phyloP scores from a whole-genome alignment of 2,329 filamentous ascomycete genomes.

The Botrytis sinoallii region DNA sequence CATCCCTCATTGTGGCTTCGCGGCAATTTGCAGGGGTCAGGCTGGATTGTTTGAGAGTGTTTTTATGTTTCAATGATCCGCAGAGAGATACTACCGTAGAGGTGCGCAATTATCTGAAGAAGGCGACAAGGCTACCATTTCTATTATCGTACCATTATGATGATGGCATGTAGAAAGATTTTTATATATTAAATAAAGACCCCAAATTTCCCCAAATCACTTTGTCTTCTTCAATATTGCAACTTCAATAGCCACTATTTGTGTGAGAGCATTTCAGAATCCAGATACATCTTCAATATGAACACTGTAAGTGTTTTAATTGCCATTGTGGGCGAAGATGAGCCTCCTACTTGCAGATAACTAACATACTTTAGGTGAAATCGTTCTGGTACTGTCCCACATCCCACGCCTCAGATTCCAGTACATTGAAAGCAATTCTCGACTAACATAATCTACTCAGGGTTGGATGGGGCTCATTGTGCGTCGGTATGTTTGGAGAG shows the following conservation, averaged over 20 bases:
- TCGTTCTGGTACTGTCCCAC: constrained; percentile 58
- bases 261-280: not conserved
- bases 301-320: constrained; percentile 49
- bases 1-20: constrained; percentile 18
- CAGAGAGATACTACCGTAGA: not conserved
- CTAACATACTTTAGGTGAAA: constrained; percentile 49
- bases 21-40: constrained; percentile 11
- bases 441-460: constrained; percentile 45
- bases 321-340: not conserved
- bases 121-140: constrained; percentile 15
- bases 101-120: not conserved
- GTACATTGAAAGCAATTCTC: constrained; percentile 9
- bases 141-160: constrained; percentile 15
- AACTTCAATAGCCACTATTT: not conserved
- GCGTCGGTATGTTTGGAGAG: constrained; percentile 61
- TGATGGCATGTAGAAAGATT: not conserved
- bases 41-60: not conserved
- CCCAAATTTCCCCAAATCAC: not conserved
- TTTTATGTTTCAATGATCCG: not conserved
- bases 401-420: constrained; percentile 15
- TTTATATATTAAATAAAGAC: not conserved
- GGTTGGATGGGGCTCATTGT: constrained; percentile 89
- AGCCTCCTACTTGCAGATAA: constrained; percentile 9
- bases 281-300: constrained; percentile 40
- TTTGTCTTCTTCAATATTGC: not conserved